phyloP scores from a whole-genome alignment of 2,329 filamentous ascomycete species.

The Bertia moriformis region DNA sequence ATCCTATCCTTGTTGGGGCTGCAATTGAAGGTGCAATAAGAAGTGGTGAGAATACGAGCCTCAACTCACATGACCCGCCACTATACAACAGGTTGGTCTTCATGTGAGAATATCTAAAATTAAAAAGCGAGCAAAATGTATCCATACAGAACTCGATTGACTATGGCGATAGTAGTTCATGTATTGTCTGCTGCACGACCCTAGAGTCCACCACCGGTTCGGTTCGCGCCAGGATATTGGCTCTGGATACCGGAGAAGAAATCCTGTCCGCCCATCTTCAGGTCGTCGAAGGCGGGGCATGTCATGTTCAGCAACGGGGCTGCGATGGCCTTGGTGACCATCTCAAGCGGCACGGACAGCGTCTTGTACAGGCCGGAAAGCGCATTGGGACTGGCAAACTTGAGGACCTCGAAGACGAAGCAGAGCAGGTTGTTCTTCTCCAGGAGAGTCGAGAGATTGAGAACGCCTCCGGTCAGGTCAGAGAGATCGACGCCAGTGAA shows the following conservation, averaged over 20 bases:
- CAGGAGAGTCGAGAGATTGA: constrained; percentile 22
- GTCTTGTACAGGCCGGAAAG: constrained; percentile 19
- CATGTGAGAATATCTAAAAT: no score
- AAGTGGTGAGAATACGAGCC: no score
- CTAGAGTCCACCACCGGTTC: constrained; percentile 5
- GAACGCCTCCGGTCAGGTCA: constrained; percentile 26
- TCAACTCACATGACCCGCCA: no score
- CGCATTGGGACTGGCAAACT: constrained; percentile 24
- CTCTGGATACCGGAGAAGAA: constrained; percentile 5
- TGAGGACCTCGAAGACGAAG: constrained; percentile 19
- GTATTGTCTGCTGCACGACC: no score
- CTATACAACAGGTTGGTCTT: no score
- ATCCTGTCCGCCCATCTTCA: constrained; percentile 10
- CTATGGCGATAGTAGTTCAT: no score
- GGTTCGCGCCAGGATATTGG: constrained; percentile 7
- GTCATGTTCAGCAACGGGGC: constrained; percentile 10
- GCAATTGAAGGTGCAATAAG: no score
- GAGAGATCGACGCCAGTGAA: constrained; percentile 29
- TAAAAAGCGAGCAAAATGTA: no score
- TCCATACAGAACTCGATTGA: no score
- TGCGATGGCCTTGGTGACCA: constrained; percentile 16
- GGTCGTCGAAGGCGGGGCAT: constrained; percentile 14
- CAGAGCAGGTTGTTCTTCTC: constrained; percentile 31
- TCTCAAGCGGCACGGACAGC: constrained; percentile 13
- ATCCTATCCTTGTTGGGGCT: no score